These are phyloP conservation scores for Psilocybe cubensis DNA, from an alignment of 768 basidiomycete genomes.

Conservation along the genomic window DNA sequence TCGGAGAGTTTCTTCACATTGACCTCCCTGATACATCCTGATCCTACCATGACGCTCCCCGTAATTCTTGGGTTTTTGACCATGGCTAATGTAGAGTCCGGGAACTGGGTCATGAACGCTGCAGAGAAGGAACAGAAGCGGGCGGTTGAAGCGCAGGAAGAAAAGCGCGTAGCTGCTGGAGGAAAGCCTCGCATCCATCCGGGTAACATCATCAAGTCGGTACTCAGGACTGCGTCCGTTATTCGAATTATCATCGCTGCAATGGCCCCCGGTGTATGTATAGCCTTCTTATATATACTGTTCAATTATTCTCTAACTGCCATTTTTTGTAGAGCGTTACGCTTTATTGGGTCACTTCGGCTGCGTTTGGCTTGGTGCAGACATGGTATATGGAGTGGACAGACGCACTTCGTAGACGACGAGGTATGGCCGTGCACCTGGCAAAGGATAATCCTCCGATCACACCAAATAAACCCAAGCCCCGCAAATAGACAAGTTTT, in stretches of 20 bases:
- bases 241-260: slow-evolving; percentile 69
- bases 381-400: slow-evolving; percentile 75
- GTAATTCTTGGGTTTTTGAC: slow-evolving; percentile 74
- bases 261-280: slow-evolving; percentile 71
- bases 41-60: slow-evolving; percentile 71
- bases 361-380: slow-evolving; percentile 72
- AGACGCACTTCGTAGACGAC: slow-evolving; percentile 45
- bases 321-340: slow-evolving; percentile 55
- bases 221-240: slow-evolving; percentile 60
- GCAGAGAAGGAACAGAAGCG: slow-evolving; percentile 55
- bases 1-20: slow-evolving; percentile 79
- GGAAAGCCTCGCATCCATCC: slow-evolving; percentile 47
- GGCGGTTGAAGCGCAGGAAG: slow-evolving; percentile 49
- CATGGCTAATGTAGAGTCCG: slow-evolving; percentile 79
- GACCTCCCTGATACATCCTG: slow-evolving; percentile 69
- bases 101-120: slow-evolving; percentile 71
- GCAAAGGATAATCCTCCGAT: neutral
- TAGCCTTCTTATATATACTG: neutral
- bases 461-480: neutral
- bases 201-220: slow-evolving; percentile 53
- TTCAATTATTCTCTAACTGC: neutral
- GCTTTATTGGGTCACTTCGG: slow-evolving; percentile 81
- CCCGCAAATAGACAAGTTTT: slow-evolving; percentile 4
- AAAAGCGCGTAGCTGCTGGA: slow-evolving; percentile 47
- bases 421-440: slow-evolving; percentile 9